Evolutionary conservation across 345 rosid species (phyloP), one percentile per base, ranked within the genome.

Genomic region (Kernera saxatilis): DNA sequence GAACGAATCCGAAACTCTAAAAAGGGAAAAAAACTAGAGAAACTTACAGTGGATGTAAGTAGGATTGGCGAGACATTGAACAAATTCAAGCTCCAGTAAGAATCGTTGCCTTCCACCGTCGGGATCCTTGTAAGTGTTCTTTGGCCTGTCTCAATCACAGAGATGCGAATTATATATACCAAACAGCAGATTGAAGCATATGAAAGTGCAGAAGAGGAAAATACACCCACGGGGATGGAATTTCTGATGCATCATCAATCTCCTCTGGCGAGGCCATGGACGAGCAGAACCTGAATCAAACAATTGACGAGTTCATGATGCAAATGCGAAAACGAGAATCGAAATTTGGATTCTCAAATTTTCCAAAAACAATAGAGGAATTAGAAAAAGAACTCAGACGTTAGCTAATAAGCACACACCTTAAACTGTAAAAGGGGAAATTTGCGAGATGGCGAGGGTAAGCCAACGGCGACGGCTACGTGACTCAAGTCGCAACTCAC

Each of bases 1-100:
- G 18, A 74, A 50, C 5, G 48, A 52, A 44, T 22, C 44, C 6
- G 26, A 19, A 73, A 33, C 37, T 11, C 15, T n/a, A 64, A 4
- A 4, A 64, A 64, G 5, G 35, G 46, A 9, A 1, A 13, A 17
- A 64, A 17, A 67, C 40, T 35, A 41, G 15, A 12, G 0, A 51
- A 62, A 77, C 88, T 55, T 78, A 92, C 99, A 87, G 69, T 90
- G 98, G 67, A 95, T 95, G 68, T 95, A 95, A 56, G 97, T 95
- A 37, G 99, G 99, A 72, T 95, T 95, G 14, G 96, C 97, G 21
- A 95, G 92, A 74, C 98, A 95, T 18, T 95, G 99, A 43, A 92
- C 76, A 72, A 95, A 95, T 64, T 95, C 99, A 72, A 95, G 79
- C 57, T 95, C 99, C 15, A 95, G 87, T 63, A 92, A 80, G 80